Evolutionary conservation across 495 filamentous ascomycete species (phyloP).

Genomic region (Penicillium egyptiacum): DNA sequence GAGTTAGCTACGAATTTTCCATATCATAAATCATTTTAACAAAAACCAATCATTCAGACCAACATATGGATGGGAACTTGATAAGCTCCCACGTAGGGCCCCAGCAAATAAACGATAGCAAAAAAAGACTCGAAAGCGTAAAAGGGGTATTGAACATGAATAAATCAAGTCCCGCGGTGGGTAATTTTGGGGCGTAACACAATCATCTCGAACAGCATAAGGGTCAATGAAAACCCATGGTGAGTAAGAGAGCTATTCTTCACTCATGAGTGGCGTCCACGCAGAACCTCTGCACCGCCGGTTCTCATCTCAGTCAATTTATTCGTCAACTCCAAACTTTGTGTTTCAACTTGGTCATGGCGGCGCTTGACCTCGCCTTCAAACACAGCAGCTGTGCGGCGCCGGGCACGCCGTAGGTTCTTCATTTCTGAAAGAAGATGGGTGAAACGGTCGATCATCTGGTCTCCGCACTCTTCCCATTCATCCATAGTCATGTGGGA

Average conservation of each 20-base stretch:
- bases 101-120: neutral
- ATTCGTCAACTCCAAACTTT: slow-evolving; percentile 37
- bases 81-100: neutral
- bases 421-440: slow-evolving; percentile 63
- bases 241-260: neutral
- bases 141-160: slow-evolving; percentile 24
- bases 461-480: slow-evolving; percentile 83
- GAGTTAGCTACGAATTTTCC: slow-evolving; percentile 14
- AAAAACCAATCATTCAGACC: neutral
- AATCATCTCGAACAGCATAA: slow-evolving; percentile 13
- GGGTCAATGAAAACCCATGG: neutral
- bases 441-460: slow-evolving; percentile 69
- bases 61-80: neutral
- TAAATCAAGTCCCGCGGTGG: slow-evolving; percentile 5
- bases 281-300: slow-evolving; percentile 44
- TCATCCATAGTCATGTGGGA: slow-evolving; percentile 62
- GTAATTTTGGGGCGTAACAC: slow-evolving; percentile 6
- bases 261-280: slow-evolving; percentile 37
- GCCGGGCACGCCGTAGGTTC: slow-evolving; percentile 61
- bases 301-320: slow-evolving; percentile 47
- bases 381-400: slow-evolving; percentile 62
- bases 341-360: slow-evolving; percentile 41
- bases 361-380: slow-evolving; percentile 64
- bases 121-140: neutral
- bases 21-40: slow-evolving; percentile 22